Base-by-base conservation (phyloP, 108 stramenopile genomes). In the Nannochloropsis oceanica region DNA sequence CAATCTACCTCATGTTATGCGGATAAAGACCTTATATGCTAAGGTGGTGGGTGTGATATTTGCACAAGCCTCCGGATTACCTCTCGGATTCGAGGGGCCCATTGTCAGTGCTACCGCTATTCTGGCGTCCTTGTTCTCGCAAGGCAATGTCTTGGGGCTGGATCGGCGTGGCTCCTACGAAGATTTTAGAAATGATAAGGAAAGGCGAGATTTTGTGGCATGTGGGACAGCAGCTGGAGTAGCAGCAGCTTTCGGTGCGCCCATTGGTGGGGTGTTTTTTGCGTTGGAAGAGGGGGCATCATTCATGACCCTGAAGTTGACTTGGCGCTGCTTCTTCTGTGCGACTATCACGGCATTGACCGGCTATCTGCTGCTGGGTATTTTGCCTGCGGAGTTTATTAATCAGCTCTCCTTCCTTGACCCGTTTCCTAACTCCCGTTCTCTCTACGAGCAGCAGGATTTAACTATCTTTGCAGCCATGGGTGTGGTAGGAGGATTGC, bases 51-150 rank as follows among this genome's bases (percentile, higher is more conserved):
- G 93, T 22, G 94, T 93, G 1, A 89, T 93, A 22, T 83, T 95
- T 43, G 87, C 92, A 43, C 93, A 94, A 2, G 82, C 91, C 0
- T 91, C 93, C 13, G 93, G 93, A 10, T 89, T 95, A 84, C 92
- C 93, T 8, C 84, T 95, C 11, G 95, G 95, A 20, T 93, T 90
- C 73, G 95, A 95, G 87, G 95, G 95, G 22, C 95, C 95, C 42
- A 89, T 95, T 80, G 91, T 95, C 50, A 93, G 93, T 73, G 91
- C 94, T 79, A 94, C 94, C 42, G 94, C 94, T 18, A 73, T 73
- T 9, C n/a, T 73, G n/a, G 59, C 22, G 18, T 73, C 59, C n/a
- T 73, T 73, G 59, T 73, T 73, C n/a, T 73, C 59, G 59, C 59
- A 73, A 73, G 59, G 59, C 59, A 73, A 73, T 12, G 79, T 79